Conservation (phyloP, 441 rosid genomes). For the Aquilaria agallochum region DNA sequence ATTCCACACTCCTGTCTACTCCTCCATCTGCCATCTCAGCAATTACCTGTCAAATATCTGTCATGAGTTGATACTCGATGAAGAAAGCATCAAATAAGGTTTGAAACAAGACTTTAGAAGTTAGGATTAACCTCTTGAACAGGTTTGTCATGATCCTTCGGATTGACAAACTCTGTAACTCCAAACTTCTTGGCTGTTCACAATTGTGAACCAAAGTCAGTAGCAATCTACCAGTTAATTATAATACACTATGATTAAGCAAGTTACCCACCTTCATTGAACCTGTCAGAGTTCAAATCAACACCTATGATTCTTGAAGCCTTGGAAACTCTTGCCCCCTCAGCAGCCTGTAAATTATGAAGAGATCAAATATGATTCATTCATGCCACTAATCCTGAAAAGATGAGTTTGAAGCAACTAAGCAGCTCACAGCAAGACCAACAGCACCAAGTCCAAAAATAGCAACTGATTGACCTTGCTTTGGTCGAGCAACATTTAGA, state of each 20-base stretch:
- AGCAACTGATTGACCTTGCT: conserved; percentile 65
- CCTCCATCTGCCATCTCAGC: conserved; percentile 81
- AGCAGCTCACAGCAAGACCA: conserved; percentile 63
- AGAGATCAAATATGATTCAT: not conserved
- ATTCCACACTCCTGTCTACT: conserved; percentile 76
- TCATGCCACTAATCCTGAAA: not conserved
- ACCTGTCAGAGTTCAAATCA: conserved; percentile 61
- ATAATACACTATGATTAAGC: not conserved
- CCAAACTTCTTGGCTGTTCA: conserved; percentile 78
- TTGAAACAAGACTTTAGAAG: not conserved
- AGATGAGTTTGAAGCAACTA: not conserved
- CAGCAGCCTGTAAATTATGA: conserved; percentile 48
- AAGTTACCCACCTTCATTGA: conserved; percentile 43
- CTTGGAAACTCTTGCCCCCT: conserved; percentile 76
- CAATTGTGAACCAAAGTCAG: conserved; percentile 3
- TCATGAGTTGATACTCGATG: not conserved
- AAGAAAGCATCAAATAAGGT: not conserved
- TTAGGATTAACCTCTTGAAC: conserved; percentile 59
- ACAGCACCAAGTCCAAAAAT: conserved; percentile 89
- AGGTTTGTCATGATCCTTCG: conserved; percentile 69
- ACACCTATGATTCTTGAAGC: conserved; percentile 85
- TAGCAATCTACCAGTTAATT: not conserved
- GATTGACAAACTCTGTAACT: conserved; percentile 78
- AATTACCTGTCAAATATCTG: conserved; percentile 36
- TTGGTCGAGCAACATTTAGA: conserved; percentile 81